Base-by-base conservation (phyloP, 768 basidiomycete species). In the Termitomyces sp. region DNA sequence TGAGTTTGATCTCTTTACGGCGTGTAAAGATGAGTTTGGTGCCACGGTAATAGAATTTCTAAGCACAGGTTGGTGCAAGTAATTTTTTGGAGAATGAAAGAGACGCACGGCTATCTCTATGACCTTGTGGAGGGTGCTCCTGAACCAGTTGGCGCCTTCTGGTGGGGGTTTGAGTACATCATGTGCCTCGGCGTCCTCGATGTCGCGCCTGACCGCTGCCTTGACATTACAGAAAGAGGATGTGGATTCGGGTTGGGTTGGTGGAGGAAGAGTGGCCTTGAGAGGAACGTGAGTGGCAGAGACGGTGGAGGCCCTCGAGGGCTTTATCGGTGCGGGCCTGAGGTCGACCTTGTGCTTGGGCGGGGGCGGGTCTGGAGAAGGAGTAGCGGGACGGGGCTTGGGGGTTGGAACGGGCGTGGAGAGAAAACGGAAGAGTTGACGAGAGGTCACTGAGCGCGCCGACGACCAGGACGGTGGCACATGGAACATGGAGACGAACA, bases 1-100 rank as follows among this genome's bases (percentile, higher is more conserved):
- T 89, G 10, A 70, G 74, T 5, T 72, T 69, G 18, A 79, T 83
- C 43, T 83, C 77, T 62, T 74, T 75, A 16, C 83, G 77, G 60
- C 92, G 82, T 36, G 77, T 76, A 65, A 82, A 80, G 60, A 94
- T 84, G 58, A 88, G 76, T 70, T 86, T 90, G 57, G 89, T 74
- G 28, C 91, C 92, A 36, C 83, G 77, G 65, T 76, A 86, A 71
- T 94, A 94, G 70, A 94, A 94, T 87, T 92, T 92, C 87, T 87
- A 65, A 22, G 10, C 28, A 24, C 13, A 36, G n/a, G 5, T 32
- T 16, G 48, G 49, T 33, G 24, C 24, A 53, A 57, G 24, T 11
- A 6, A 46, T 24, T 33, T 22, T 51, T 5, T 20, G 68, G 16
- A 47, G 9, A 22, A 32, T 0, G 20, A 30, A 16, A 32, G 9